phyloP scores from a whole-genome alignment of 768 basidiomycete species.

The Leccinum obscurum region DNA sequence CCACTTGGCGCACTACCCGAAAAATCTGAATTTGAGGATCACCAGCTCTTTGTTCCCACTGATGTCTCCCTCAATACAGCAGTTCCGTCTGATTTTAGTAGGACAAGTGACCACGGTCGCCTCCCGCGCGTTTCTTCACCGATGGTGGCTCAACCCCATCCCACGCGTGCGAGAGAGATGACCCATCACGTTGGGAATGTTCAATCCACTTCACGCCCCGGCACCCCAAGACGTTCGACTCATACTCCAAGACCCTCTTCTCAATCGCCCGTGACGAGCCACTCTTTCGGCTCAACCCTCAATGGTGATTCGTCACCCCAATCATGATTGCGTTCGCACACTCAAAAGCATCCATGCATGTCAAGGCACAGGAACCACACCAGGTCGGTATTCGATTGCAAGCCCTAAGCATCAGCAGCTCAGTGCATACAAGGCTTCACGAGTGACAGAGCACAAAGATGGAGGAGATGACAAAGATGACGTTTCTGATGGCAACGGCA shows the following conservation, averaged over 20 bases:
- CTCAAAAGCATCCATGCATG: constrained; percentile 33
- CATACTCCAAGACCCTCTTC: constrained; percentile 31
- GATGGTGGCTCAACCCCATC: constrained; percentile 31
- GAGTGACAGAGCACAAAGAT: constrained; percentile 11
- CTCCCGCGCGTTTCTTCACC: constrained; percentile 15
- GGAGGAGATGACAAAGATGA: constrained; percentile 29
- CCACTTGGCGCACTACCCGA: constrained; percentile 58
- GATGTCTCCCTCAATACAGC: constrained; percentile 38
- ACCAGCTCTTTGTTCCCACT: constrained; percentile 73
- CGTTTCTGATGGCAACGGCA: constrained; percentile 40
- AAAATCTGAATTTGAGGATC: constrained; percentile 56
- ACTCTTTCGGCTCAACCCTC: constrained; percentile 39
- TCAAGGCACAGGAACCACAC: constrained; percentile 33
- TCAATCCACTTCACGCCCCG: constrained; percentile 27
- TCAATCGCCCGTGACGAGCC: constrained; percentile 33
- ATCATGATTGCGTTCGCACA: constrained; percentile 39
- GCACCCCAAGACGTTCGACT: constrained; percentile 27
- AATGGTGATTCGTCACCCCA: constrained; percentile 50
- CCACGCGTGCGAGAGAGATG: constrained; percentile 24
- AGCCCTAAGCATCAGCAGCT: constrained; percentile 21
- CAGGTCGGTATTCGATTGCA: constrained; percentile 24
- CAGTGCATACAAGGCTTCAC: constrained; percentile 22
- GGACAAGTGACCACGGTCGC: constrained; percentile 9
- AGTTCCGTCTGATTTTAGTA: background rate
- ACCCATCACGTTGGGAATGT: constrained; percentile 13